phyloP scores from a whole-genome alignment of 2,329 filamentous ascomycete species.

The Ampelomyces quisqualis region DNA sequence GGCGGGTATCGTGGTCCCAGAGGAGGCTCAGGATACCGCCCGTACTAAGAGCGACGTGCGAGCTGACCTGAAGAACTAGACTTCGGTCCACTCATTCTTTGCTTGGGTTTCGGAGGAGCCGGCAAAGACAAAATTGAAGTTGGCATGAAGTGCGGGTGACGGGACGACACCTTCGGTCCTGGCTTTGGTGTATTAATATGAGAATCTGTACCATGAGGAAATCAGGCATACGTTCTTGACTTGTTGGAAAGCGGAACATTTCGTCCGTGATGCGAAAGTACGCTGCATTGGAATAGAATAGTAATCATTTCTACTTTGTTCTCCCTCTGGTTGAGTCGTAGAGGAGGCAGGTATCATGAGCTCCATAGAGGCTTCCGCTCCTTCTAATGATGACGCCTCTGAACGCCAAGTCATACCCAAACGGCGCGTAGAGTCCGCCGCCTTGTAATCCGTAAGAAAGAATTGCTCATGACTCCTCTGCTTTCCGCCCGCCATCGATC shows the following conservation, averaged over 20 bases:
- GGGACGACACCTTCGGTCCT: background rate
- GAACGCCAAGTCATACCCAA: too few relatives aligned
- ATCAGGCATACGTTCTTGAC: background rate
- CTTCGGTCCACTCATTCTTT: background rate
- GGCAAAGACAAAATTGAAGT: constrained; percentile 8
- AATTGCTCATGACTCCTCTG: too few relatives aligned
- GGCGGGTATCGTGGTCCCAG: constrained; percentile 42
- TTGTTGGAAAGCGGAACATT: background rate
- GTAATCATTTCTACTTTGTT: constrained; percentile 1
- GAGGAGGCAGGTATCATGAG: constrained; percentile 8
- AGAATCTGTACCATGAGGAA: background rate
- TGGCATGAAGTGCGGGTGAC: background rate
- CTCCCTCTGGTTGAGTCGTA: background rate
- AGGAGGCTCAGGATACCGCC: constrained; percentile 28
- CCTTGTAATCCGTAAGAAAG: too few relatives aligned
- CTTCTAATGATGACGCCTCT: background rate
- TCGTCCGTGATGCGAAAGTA: too few relatives aligned
- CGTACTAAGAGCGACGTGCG: constrained; percentile 11
- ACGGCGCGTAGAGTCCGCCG: too few relatives aligned
- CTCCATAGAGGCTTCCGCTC: background rate
- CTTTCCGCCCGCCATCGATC: too few relatives aligned
- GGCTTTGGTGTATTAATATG: constrained; percentile 2
- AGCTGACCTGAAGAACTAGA: background rate
- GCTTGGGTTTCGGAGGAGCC: background rate
- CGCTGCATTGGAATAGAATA: background rate